These are phyloP conservation scores for Elongisporangium undulatum DNA, from an alignment of 352 stramenopile genomes.

Conservation along the genomic window DNA sequence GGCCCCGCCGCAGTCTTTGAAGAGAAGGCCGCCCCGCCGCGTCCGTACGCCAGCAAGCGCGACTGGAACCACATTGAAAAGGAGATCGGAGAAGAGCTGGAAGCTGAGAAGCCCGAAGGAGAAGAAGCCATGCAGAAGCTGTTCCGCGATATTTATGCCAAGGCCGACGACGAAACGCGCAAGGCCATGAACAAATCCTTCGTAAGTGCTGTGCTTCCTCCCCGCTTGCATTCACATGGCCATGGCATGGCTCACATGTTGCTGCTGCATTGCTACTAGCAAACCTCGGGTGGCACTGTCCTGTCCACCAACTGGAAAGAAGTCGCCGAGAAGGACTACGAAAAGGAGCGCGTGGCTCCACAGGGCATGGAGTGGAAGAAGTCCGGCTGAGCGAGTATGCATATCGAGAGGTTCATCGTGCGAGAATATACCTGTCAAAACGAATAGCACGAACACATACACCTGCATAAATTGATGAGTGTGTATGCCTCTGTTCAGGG, in stretches of 20 bases:
- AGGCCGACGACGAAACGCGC: slow-evolving; percentile 87
- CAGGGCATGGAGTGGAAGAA: slow-evolving; percentile 92
- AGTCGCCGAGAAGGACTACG: slow-evolving; percentile 87
- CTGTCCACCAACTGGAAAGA: slow-evolving; percentile 92
- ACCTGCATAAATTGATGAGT: neutral
- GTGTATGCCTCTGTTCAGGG: neutral
- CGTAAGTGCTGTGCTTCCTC: slow-evolving; percentile 31
- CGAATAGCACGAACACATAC: neutral
- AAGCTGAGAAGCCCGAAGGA: slow-evolving; percentile 87
- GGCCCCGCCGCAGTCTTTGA: slow-evolving; percentile 55
- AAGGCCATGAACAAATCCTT: slow-evolving; percentile 94
- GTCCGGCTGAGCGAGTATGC: slow-evolving; percentile 29
- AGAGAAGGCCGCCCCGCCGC: slow-evolving; percentile 46
- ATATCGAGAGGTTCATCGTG: neutral
- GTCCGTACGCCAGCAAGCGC: slow-evolving; percentile 76
- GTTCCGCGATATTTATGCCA: slow-evolving; percentile 91
- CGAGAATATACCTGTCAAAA: neutral
- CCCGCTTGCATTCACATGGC: neutral
- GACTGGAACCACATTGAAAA: slow-evolving; percentile 90
- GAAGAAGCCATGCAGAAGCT: slow-evolving; percentile 91
- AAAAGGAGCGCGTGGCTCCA: slow-evolving; percentile 79
- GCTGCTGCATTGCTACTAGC: slow-evolving; percentile 23
- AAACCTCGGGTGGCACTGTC: slow-evolving; percentile 92
- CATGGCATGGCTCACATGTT: neutral
- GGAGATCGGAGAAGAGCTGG: slow-evolving; percentile 70